These are phyloP conservation scores for Thuidium tamariscinum DNA, from an alignment of 225 moss, liverwort and hornwort species.

Conservation along the genomic window DNA sequence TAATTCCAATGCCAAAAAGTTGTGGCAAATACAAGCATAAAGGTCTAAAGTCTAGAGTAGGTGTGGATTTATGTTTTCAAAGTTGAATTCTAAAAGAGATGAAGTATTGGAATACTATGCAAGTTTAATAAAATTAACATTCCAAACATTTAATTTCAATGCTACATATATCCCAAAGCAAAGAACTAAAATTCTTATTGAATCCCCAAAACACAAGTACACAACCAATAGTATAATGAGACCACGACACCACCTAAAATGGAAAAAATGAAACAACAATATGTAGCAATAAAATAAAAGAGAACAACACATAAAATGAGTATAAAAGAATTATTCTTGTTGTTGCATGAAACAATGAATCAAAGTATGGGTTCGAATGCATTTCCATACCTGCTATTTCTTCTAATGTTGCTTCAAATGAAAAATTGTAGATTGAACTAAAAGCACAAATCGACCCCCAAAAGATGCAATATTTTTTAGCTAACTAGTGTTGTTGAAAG, in stretches of 20 bases:
- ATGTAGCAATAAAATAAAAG: neutral
- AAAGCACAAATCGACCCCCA: accelerated
- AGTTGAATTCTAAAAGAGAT: neutral
- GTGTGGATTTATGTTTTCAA: neutral
- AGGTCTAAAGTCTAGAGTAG: neutral
- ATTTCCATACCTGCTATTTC: too few relatives aligned
- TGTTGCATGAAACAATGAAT: neutral
- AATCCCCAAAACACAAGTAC: neutral
- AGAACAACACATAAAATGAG: neutral
- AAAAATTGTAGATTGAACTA: neutral
- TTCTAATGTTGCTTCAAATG: accelerated
- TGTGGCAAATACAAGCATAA: neutral
- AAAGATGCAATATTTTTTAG: neutral
- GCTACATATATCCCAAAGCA: neutral
- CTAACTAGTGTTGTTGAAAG: neutral
- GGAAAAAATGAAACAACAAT: neutral
- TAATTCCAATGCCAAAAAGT: neutral
- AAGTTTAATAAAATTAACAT: neutral
- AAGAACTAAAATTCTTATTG: neutral
- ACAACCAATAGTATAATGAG: neutral
- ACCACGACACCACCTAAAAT: neutral
- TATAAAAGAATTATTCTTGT: neutral
- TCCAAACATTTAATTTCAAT: neutral
- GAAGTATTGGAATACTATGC: accelerated
- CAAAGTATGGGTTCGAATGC: neutral